Base-by-base conservation (phyloP, 495 filamentous ascomycete genomes). In the Bryoglossum gracile region DNA sequence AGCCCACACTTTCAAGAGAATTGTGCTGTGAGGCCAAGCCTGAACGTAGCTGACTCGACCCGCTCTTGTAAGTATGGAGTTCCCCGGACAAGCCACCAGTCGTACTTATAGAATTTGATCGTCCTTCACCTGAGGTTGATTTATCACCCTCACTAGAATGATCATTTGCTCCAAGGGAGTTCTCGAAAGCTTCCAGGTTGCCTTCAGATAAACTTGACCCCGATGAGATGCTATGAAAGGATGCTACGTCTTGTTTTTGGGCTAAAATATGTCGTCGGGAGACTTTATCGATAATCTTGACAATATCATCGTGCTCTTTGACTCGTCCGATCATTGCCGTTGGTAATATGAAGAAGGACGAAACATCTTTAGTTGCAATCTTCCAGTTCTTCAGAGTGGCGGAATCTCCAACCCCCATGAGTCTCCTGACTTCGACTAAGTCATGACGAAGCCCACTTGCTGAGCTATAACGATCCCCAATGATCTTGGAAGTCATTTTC, bases 401-500 rank as follows among this genome's bases (percentile, higher is more conserved):
- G 37, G 69, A 73, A 57, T 94, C 81, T n/a, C 87, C 88, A 56
- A 84, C 80, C 3, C 76, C 78, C 14, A 95, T 69, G 23, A 92
- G 65, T 55, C 81, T 72, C 39, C 82, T 76, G 3, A 94, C 77
- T 50, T 78, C 68, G 8, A 74, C 57, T 36, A 95, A 65, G 56
- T 95, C 89, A 54, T 87, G 69, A 49, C 84, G 86, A 13, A 94
- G 74, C 2, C 88, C 88, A 32, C 82, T 85, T 3, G 84, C 81
- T 2, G 87, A 91, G 58, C 90, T 77, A 59, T 95, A 95, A 8
- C 89, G 76, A 36, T 94, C 88, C 40, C 78, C 77, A 16, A 90
- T 83, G 23, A 80, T 82, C 58, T 91, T 94, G 39, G 86, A 78
- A 0, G 88, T 92, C 82, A 92, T 94, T 61, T 87, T 90, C 53